Evolutionary conservation across 345 rosid species (phyloP).

Genomic region (Euphorbia pulcherrima): DNA sequence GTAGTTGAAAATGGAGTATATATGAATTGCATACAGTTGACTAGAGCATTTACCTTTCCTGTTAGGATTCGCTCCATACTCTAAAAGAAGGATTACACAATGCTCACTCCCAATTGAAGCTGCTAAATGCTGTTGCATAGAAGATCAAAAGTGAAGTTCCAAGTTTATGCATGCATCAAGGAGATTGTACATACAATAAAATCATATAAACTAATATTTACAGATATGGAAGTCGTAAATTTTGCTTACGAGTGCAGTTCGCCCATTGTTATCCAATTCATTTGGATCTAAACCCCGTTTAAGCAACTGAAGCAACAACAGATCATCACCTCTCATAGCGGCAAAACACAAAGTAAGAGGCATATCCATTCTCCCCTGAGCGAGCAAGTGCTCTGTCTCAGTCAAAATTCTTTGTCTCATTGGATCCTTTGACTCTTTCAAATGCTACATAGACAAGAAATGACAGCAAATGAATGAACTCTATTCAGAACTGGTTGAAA

Average conservation of each 20-base stretch:
- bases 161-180: background rate
- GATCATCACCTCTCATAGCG: slow-evolving; percentile 76
- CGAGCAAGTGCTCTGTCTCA: slow-evolving; percentile 69
- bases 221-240: background rate
- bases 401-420: slow-evolving; percentile 49
- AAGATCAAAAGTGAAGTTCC: slow-evolving; percentile 12
- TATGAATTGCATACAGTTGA: background rate
- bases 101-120: slow-evolving; percentile 66
- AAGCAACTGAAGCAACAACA: slow-evolving; percentile 65
- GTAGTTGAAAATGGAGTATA: background rate
- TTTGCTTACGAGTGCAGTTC: slow-evolving; percentile 59
- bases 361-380: slow-evolving; percentile 71
- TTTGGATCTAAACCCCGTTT: slow-evolving; percentile 63
- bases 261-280: slow-evolving; percentile 51
- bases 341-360: slow-evolving; percentile 82
- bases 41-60: slow-evolving; percentile 38
- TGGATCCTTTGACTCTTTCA: slow-evolving; percentile 59
- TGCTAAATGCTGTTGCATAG: slow-evolving; percentile 64
- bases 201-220: background rate
- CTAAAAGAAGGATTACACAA: slow-evolving; percentile 62
- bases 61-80: slow-evolving; percentile 75
- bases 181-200: background rate
- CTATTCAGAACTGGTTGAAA: background rate
- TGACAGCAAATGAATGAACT: background rate
- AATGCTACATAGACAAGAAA: slow-evolving; percentile 47